phyloP scores from a whole-genome alignment of 345 rosid genomes.

The Erucastrum elatum region DNA sequence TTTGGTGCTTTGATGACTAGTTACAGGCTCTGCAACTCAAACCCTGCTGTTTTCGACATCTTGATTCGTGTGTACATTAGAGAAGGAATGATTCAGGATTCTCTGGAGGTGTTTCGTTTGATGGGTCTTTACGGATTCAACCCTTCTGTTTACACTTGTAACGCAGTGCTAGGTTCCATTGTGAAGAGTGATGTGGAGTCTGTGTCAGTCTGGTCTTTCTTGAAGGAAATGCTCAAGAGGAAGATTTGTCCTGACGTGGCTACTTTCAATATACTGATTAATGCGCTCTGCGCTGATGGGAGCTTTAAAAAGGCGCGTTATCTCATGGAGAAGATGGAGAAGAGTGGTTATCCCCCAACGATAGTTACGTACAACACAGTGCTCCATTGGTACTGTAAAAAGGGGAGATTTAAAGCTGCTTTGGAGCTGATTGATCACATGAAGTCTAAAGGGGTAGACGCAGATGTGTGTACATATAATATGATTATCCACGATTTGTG shows the following conservation, averaged over 20 bases:
- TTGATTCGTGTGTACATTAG: slow-evolving; percentile 67
- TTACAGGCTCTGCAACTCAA: slow-evolving; percentile 78
- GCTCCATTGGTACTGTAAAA: slow-evolving; percentile 80
- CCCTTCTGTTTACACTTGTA: slow-evolving; percentile 73
- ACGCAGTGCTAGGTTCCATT: slow-evolving; percentile 59
- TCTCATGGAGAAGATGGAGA: slow-evolving; percentile 81
- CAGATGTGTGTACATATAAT: slow-evolving; percentile 81
- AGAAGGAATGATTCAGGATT: slow-evolving; percentile 57
- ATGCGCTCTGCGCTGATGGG: slow-evolving; percentile 66
- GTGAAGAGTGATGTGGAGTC: slow-evolving; percentile 48
- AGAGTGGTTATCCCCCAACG: slow-evolving; percentile 67
- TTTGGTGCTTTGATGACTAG: slow-evolving; percentile 72
- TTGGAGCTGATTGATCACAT: slow-evolving; percentile 62
- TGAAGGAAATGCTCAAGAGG: slow-evolving; percentile 67
- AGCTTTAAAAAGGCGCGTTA: slow-evolving; percentile 61
- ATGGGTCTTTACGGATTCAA: slow-evolving; percentile 67
- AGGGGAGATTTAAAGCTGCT: slow-evolving; percentile 64
- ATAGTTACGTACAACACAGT: slow-evolving; percentile 75
- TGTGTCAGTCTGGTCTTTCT: slow-evolving; percentile 65
- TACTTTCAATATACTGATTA: slow-evolving; percentile 83
- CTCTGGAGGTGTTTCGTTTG: slow-evolving; percentile 59
- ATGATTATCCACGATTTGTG: slow-evolving; percentile 74
- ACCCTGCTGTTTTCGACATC: slow-evolving; percentile 83
- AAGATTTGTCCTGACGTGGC: slow-evolving; percentile 74
- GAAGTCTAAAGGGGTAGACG: slow-evolving; percentile 66